These are phyloP conservation scores for Pneumocystis sp. DNA, from an alignment of 1,139 yeast genomes.

Conservation along the genomic window DNA sequence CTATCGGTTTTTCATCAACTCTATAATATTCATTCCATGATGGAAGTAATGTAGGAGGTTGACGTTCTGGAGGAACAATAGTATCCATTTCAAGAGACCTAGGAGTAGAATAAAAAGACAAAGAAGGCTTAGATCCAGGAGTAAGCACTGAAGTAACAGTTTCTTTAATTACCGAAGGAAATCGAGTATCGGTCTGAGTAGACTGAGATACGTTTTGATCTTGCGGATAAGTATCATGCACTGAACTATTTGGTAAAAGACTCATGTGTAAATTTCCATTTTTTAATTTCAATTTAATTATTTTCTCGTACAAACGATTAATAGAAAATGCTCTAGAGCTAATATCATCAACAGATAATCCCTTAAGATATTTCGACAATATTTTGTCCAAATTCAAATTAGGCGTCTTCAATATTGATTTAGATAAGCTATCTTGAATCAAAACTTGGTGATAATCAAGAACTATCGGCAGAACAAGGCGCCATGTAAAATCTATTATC, in stretches of 20 bases:
- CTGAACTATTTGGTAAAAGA: background rate
- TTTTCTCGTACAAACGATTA: background rate
- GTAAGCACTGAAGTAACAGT: background rate
- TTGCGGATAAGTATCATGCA: background rate
- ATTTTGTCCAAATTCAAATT: background rate
- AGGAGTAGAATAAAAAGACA: background rate
- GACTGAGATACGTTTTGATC: background rate
- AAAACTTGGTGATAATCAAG: background rate
- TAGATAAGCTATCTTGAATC: background rate
- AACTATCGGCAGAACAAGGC: background rate
- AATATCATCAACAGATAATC: background rate
- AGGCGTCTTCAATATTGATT: background rate
- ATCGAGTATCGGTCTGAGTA: background rate
- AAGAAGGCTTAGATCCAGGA: background rate
- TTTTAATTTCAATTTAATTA: background rate
- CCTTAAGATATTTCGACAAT: background rate
- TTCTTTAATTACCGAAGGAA: background rate
- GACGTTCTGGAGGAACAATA: slow-evolving; percentile 25
- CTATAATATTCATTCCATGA: slow-evolving; percentile 21
- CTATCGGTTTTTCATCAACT: slow-evolving; percentile 20
- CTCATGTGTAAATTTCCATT: background rate
- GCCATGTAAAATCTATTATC: background rate
- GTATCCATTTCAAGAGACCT: slow-evolving; percentile 37
- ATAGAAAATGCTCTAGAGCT: background rate
- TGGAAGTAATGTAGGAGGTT: slow-evolving; percentile 26